These are phyloP conservation scores for Hortiboletus rubellus DNA, from an alignment of 1,284 basidiomycete species.

Conservation along the genomic window DNA sequence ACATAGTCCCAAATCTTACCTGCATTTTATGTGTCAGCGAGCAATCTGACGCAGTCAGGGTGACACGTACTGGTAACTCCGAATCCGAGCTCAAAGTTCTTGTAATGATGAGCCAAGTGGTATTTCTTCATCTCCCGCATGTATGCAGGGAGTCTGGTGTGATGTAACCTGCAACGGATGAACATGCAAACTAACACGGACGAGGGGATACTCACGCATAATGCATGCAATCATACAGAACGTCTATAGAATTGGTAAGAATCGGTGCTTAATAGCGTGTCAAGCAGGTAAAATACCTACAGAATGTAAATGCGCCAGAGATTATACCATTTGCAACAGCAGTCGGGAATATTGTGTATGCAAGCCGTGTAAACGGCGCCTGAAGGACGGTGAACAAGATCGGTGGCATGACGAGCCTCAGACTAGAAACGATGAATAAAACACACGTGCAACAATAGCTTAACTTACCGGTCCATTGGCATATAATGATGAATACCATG, in stretches of 20 bases:
- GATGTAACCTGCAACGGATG: slow-evolving; percentile 62
- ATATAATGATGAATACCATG: slow-evolving; percentile 99
- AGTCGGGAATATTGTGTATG: slow-evolving; percentile 80
- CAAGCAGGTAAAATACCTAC: slow-evolving; percentile 45
- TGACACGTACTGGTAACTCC: slow-evolving; percentile 80
- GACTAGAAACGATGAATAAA: slow-evolving; percentile 40
- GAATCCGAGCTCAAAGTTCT: slow-evolving; percentile 98
- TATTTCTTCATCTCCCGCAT: slow-evolving; percentile 94
- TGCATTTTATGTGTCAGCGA: slow-evolving; percentile 25
- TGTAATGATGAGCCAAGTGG: slow-evolving; percentile 98
- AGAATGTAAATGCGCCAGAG: slow-evolving; percentile 88
- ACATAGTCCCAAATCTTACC: slow-evolving; percentile 95
- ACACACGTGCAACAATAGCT: background rate
- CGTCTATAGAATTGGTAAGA: slow-evolving; percentile 48
- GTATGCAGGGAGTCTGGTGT: slow-evolving; percentile 88
- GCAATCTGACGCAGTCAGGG: background rate
- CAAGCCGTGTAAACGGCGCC: slow-evolving; percentile 88
- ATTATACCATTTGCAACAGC: slow-evolving; percentile 93
- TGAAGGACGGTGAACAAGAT: slow-evolving; percentile 78
- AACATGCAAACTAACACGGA: background rate
- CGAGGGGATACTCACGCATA: slow-evolving; percentile 64
- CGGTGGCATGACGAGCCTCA: slow-evolving; percentile 98
- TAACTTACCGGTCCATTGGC: slow-evolving; percentile 83
- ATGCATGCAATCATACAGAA: slow-evolving; percentile 91
- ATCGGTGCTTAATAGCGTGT: background rate